Evolutionary conservation across 2,329 filamentous ascomycete genomes (phyloP), one percentile per base, ranked within the genome.

Genomic region (Trichoderma arundinaceum): DNA sequence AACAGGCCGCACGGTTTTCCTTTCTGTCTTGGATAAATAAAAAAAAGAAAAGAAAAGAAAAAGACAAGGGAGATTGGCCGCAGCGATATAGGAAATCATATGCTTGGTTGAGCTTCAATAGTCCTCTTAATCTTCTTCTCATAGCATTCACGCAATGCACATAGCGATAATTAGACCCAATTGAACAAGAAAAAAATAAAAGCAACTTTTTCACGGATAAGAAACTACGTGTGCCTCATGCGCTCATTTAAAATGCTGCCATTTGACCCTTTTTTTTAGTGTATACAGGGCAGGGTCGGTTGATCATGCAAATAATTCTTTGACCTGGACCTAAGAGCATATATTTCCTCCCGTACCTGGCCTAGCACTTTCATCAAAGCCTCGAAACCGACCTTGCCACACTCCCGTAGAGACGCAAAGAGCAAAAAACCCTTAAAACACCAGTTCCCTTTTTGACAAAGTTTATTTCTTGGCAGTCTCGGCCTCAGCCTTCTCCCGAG

Each of bases 401-500:
- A 75, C 72, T 72, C 72, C 66, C 63, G 71, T 71, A 72, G 74
- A 77, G 76, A 78, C 76, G 75, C 76, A 75, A 77, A 78, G 75
- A 78, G 76, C 76, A 77, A 78, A 64, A 69, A 72, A 78, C 76
- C 73, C 76, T 76, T 76, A 73, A 76, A 79, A 79, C 77, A 78
- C 77, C 77, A 74, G 60, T 77, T 77, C 72, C 75, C 74, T 74
- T 77, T 63, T 61, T 61, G 54, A 49, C 63, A 62, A 61, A 76
- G 76, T 79, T 84, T 93, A 94, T 90, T 95, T 94, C 91, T 94
- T 94, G 82, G 88, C 87, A 77, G 84, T 85, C 80, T 91, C 90
- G 78, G 91, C 92, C 79, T 94, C 92, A 75, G 89, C 90, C 86
- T 90, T 94, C 76, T 92, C 92, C 87, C 90, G 91, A 75, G 86